Base-by-base conservation (phyloP, 1,139 yeast species). In the Geotrichum fermentans region DNA sequence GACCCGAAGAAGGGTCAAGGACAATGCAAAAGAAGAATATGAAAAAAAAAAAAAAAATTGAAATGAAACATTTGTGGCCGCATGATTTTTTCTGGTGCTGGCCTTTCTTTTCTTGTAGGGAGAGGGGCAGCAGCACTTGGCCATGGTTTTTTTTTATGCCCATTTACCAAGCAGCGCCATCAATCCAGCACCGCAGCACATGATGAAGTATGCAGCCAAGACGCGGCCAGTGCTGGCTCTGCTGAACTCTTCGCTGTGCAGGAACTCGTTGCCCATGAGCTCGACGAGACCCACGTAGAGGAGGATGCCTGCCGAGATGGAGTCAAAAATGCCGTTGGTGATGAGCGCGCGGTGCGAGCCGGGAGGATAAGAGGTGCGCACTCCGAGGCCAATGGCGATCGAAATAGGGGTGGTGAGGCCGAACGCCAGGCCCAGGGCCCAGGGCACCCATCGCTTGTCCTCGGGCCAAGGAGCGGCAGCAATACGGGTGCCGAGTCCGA, bases 81-180 rank as follows among this genome's bases (percentile, higher is more conserved):
- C n/a, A n/a, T n/a, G n/a, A n/a, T n/a, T n/a, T n/a, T n/a, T n/a
- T n/a, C n/a, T n/a, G n/a, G n/a, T n/a, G n/a, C n/a, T n/a, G n/a
- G n/a, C n/a, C n/a, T n/a, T n/a, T n/a, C n/a, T n/a, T n/a, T n/a
- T n/a, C n/a, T n/a, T n/a, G n/a, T n/a, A n/a, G n/a, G n/a, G n/a
- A n/a, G n/a, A n/a, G n/a, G n/a, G n/a, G n/a, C n/a, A n/a, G n/a
- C n/a, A n/a, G n/a, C n/a, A n/a, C n/a, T n/a, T n/a, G n/a, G n/a
- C n/a, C n/a, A n/a, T n/a, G n/a, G n/a, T n/a, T n/a, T n/a, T n/a
- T n/a, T 6, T 10, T 67, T 63, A 87, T n/a, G 94, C 95, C 96
- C 96, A 87, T 64, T 78, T 81, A 52, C 95, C 96, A 50, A 87
- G 71, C 51, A 87, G 71, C 1, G 95, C 95, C 96, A 87, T 87